Evolutionary conservation across 192 early-diverging fungal species (phyloP), one percentile per base, ranked within the genome.

Genomic region (Chytriomyces sp.): DNA sequence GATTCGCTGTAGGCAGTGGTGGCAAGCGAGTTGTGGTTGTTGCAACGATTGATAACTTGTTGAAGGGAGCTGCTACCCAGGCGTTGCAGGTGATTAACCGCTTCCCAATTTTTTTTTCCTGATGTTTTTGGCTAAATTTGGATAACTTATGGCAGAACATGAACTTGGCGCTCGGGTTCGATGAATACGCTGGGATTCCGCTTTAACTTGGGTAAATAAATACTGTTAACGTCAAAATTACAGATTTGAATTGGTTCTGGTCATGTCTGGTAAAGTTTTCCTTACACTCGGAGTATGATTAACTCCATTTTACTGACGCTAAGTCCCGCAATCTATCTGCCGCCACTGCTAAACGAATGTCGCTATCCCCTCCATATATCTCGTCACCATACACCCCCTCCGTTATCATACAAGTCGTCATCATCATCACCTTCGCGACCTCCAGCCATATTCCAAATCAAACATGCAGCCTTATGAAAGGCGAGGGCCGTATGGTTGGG

Each of bases 11-110:
- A 5, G 91, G 93, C 24, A 64, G 69, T 7, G 77, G 84, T 50
- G 82, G 86, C 57, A 91, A 92, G 79, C 84, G 97, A 59, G 95
- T 91, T 3, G 96, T 98, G 13, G 84, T 99, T 7, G 91, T 94
- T 26, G 92, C 93, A 9, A 97, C 96, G 2, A 92, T 99, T 70
- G 98, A 98, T 80, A 99, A 99, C 71, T 80, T 99, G 81, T 88
- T 97, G 67, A 99, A 99, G 90, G 98, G 98, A 6, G 97, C 96
- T 23, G 98, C 98, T 0, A 99, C 96, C n/a, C 98, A 99, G 83
- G 96, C 96, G 16, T 82, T 98, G 47, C 95, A 97, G 87, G 89
- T 91, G 70, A 69, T 79, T 47, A 45, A 47, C 5, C 60, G 11
- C 10, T 20, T 10, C 45, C 45, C 26, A 46, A 23, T 50, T 16